These are phyloP conservation scores for Solanum piurae DNA, from an alignment of 257 asterid species.

Conservation along the genomic window DNA sequence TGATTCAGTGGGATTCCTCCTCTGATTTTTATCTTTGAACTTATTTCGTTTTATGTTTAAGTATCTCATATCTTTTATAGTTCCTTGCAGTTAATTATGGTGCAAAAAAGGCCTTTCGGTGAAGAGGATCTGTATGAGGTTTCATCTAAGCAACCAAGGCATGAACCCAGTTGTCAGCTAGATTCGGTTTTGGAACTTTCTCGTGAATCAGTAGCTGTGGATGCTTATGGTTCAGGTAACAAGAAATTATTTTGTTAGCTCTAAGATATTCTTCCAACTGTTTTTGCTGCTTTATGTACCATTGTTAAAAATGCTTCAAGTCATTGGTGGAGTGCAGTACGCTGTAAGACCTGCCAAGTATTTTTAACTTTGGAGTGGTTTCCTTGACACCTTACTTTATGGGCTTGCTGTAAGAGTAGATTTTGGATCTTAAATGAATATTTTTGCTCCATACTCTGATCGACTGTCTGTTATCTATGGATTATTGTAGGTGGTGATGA, in stretches of 20 bases:
- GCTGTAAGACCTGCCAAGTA: not conserved
- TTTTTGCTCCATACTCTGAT: not conserved
- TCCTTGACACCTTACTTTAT: not conserved
- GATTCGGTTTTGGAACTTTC: constrained; percentile 13
- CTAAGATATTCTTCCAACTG: not conserved
- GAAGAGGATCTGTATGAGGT: constrained; percentile 48
- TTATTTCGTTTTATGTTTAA: not conserved
- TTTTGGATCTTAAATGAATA: not conserved
- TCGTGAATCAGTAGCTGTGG: constrained; percentile 8
- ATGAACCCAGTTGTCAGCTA: constrained; percentile 14
- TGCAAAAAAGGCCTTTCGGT: constrained; percentile 47
- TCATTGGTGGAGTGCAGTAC: not conserved
- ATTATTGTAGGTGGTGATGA: not conserved
- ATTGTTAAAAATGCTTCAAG: not conserved
- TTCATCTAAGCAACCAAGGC: constrained; percentile 51
- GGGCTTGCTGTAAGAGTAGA: not conserved
- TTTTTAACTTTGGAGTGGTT: not conserved
- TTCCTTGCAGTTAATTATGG: constrained; percentile 28
- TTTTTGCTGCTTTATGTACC: not conserved
- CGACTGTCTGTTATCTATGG: not conserved
- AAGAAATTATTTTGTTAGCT: not conserved
- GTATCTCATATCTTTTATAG: not conserved
- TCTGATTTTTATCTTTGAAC: not conserved
- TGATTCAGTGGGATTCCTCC: not conserved
- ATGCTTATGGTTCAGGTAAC: constrained; percentile 29